Base-by-base conservation (phyloP, 2,329 filamentous ascomycete genomes). In the Sphaerulina vaccinii region DNA sequence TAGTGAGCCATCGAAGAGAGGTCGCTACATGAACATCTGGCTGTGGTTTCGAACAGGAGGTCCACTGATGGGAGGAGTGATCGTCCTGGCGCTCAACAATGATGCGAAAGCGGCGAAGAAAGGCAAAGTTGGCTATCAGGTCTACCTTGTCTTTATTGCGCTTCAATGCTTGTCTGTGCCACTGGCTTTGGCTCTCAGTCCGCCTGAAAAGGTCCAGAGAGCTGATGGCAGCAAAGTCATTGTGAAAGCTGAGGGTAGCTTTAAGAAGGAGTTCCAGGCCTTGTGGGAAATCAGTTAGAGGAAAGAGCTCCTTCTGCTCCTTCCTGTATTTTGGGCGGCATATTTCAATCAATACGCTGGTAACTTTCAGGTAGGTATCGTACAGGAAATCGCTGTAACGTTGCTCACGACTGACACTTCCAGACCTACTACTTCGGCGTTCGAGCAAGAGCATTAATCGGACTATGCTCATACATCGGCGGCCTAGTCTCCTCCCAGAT, bases 21-120 rank as follows among this genome's bases (percentile, higher is more conserved):
- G 75, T 2, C 69, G 65, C 33, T 79, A 77, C 49, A 70, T 76
- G 65, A 74, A 73, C 33, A 73, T 74, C 55, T 75, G 73, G 74
- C 66, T 76, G 2, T 77, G 74, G 71, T 79, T 78, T 56, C 70
- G 78, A 6, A 78, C 73, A 0, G 71, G 73, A 2, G 79, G 78
- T 0, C 77, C 75, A 38, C 65, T 79, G 1, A 51, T 79, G 0
- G 76, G 76, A 9, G 74, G 75, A 15, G 68, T 73, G 1, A 75
- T 79, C 40, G 71, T 75, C 0, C 65, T 79, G 15, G 74, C 63
- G 1, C 63, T 79, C 16, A 79, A 79, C 51, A 63, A 78, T 22
- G 73, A 65, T 3, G 64, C 77, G 10, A 77, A 78, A 40, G 58
- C 62, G n/a, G 65, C 64, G 37, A 61, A 61, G 45, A 66, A 67